These are phyloP conservation scores for Acacia melanoxylon DNA, from an alignment of 306 rosid genomes.

Conservation along the genomic window DNA sequence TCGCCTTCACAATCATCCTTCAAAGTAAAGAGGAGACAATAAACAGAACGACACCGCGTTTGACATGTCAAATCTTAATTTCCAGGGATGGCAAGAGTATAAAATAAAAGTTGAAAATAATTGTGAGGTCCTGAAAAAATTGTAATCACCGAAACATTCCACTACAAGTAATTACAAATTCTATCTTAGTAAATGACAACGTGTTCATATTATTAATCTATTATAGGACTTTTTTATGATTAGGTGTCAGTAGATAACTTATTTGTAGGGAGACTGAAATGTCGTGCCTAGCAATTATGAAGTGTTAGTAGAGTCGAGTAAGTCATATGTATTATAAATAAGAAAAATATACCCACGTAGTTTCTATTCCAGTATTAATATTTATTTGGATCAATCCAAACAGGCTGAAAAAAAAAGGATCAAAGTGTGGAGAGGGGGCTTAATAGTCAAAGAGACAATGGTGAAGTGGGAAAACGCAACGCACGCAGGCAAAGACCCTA, in stretches of 20 bases:
- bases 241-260: too few species aligned
- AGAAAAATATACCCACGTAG: neutral
- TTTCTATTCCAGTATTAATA: neutral
- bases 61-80: neutral
- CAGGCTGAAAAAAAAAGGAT: neutral
- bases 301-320: too few species aligned
- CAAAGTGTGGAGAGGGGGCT: neutral
- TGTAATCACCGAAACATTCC: too few species aligned
- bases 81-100: neutral
- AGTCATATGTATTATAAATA: too few species aligned
- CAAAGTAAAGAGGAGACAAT: neutral
- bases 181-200: too few species aligned
- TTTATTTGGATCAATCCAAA: neutral
- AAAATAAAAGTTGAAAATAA: too few species aligned
- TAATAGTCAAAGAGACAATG: neutral
- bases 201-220: too few species aligned
- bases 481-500: neutral
- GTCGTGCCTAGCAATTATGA: too few species aligned
- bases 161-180: too few species aligned
- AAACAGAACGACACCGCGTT: neutral
- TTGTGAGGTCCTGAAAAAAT: too few species aligned
- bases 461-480: conserved; percentile 34
- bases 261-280: too few species aligned
- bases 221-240: too few species aligned
- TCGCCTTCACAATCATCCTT: neutral